phyloP scores from a whole-genome alignment of 768 basidiomycete species.

The Austroboletus eburneus region DNA sequence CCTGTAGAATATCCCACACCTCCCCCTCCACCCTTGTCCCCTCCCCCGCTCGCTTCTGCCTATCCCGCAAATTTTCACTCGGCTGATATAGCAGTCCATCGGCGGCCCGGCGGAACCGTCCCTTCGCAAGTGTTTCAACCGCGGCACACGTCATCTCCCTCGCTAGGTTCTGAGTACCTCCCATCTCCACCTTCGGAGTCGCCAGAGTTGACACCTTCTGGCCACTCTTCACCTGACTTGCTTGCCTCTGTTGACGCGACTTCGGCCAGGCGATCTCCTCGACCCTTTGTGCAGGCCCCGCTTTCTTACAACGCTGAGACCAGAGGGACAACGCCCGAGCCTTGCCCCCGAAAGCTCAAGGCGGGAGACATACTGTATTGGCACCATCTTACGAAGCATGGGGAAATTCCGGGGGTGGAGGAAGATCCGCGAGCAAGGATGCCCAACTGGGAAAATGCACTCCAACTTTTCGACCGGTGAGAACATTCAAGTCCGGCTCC shows the following conservation, averaged over 20 bases:
- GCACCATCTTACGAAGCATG: conserved; percentile 69
- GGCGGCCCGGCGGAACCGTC: conserved; percentile 1
- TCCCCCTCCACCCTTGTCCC: conserved; percentile 29
- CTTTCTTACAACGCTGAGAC: conserved; percentile 11
- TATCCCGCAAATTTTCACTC: conserved; percentile 27
- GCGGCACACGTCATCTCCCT: conserved; percentile 15
- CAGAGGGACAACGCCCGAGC: conserved; percentile 15
- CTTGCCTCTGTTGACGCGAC: conserved; percentile 14
- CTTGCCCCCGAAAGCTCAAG: conserved; percentile 38
- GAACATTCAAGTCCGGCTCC: conserved; percentile 10
- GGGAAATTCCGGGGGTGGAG: conserved; percentile 66
- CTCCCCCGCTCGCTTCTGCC: conserved; percentile 29
- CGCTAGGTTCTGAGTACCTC: conserved; percentile 17
- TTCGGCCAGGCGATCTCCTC: conserved; percentile 24
- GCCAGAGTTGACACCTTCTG: conserved; percentile 21
- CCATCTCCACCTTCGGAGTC: conserved; percentile 22
- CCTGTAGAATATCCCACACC: conserved; percentile 37
- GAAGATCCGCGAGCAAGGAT: conserved; percentile 56
- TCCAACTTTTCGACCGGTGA: conserved; percentile 27
- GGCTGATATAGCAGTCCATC: conserved; percentile 25
- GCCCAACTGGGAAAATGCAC: conserved; percentile 4
- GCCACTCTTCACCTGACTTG: conserved; percentile 23
- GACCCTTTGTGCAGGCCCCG: conserved; percentile 11
- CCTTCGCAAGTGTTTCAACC: conserved; percentile 23
- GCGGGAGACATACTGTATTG: conserved; percentile 67